Evolutionary conservation across 2,329 filamentous ascomycete species (phyloP), one percentile per base, ranked within the genome.

Genomic region (Anthostomella pinea): DNA sequence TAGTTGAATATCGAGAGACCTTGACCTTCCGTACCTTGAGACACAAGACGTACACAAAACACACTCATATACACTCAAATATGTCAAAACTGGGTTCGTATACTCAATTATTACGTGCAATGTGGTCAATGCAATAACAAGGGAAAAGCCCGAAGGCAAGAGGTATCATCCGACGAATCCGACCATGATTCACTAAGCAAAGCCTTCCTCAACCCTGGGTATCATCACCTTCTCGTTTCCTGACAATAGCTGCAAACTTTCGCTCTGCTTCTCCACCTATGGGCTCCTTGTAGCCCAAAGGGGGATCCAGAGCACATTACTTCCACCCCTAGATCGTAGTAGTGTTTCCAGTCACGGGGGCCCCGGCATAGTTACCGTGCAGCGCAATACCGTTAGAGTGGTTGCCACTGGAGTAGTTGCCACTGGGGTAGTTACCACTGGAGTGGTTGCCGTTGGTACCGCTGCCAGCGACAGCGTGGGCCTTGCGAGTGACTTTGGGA

Each of bases 401-500:
- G 21, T 30, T 27, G 13, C 22, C 22, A 6, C 20, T 16, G 13
- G 18, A n/a, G 3, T 41, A 16, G 5, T 37, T 28, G 4, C 42
- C 40, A n/a, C 43, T 49, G 9, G 39, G 41, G 10, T 40, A 41
- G 3, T 39, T 41, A n/a, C 39, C 31, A 17, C 34, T 40, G 4
- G 34, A 11, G 15, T 39, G 49, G 18, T 54, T 45, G 18, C 51
- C 45, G 15, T 48, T 48, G 21, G 44, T 23, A 5, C 17, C 30
- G 16, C 33, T 45, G 20, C 41, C 34, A 14, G n/a, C 46, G 25
- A 21, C 32, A 15, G 43, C 41, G 33, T 69, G 66, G 4, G 59
- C 43, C 64, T 78, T 79, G 42, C 67, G 66, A 39, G 66, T 62
- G 9, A 80, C 65, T 38, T 65, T 59, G 16, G 75, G 75, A 3